Percentiles rank a stretch among this genome's conserved stretches.
Evolutionary conservation across 139 green algal genomes (phyloP).

Genomic region (Auxenochlorella protothecoides): DNA sequence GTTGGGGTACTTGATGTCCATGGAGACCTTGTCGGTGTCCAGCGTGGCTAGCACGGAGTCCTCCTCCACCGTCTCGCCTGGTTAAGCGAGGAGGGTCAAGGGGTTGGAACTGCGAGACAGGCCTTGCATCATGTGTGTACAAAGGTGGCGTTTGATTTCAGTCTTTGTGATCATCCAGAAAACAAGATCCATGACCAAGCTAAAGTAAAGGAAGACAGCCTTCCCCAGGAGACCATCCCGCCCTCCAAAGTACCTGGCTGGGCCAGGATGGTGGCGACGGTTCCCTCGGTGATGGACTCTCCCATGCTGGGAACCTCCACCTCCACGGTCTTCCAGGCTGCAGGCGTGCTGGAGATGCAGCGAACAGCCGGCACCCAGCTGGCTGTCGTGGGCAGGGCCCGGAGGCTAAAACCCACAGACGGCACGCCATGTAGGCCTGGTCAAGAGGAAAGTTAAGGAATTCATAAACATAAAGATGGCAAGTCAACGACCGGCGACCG

Average conservation of each 20-base stretch:
- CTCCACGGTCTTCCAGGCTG: conserved; percentile 10
- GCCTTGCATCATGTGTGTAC: no score
- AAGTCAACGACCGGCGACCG: no score
- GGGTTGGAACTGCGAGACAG: no score
- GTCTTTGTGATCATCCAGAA: background rate
- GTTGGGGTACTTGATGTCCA: conserved; percentile 76
- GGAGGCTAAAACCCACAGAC: no score
- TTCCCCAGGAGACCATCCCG: no score
- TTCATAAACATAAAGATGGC: no score
- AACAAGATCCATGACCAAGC: background rate
- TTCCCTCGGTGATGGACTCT: conserved; percentile 88
- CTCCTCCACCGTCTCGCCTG: conserved; percentile 72
- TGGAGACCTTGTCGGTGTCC: conserved; percentile 95
- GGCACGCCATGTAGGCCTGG: no score
- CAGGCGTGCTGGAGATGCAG: conserved; percentile 2
- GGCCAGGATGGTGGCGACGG: conserved; percentile 68
- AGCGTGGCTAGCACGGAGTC: conserved; percentile 96
- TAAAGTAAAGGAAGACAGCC: background rate
- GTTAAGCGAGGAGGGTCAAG: background rate
- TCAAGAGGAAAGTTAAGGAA: no score
- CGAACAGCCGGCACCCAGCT: background rate
- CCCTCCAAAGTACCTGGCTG: conserved; percentile 18
- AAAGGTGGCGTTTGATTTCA: background rate
- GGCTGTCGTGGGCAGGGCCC: no score
- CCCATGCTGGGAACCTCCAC: conserved; percentile 77